Base-by-base conservation (phyloP, 345 rosid species). In the Cochlearia excelsa region DNA sequence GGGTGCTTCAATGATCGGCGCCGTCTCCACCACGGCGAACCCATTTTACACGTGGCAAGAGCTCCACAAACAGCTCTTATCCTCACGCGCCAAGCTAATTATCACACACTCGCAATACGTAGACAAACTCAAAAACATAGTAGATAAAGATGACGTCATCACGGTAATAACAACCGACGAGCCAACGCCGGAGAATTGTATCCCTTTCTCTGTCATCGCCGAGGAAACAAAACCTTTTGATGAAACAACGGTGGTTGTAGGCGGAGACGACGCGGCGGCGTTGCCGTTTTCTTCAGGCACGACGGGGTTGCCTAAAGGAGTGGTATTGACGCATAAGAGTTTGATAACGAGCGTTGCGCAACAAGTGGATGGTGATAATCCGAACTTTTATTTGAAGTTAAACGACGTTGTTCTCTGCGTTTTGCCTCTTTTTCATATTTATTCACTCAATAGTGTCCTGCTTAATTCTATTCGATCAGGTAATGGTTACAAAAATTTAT, bases 351-450 rank as follows among this genome's bases (percentile, higher is more conserved):
- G 96, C 64, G 88, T 92, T 9, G 98, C 98, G 0, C 96, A 92
- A 59, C 96, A 84, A 77, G 98, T 92, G 0, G 98, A 92, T 30
- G 98, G 98, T 26, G 91, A 86, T 38, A 92, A 86, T 57, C 96
- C 98, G 3, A 92, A 92, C 46, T 68, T 92, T 3, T 75, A 79
- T 51, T 46, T 88, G 31, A 77, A 51, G 50, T 30, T 48, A 23
- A 79, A 83, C 23, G 98, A 88, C 51, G 87, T 86, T 26, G 77
- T 92, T 1, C 66, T 92, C 2, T 92, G 98, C 54, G 96, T 88
- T 40, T 50, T 92, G 67, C 96, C 98, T 4, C 54, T 92, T 66
- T 92, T 92, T 51, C 98, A 92, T 48, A 84, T 92, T 8, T 92
- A 77, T 72, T 82, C 98, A 0, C 66, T 92, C 42, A 83, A 88